phyloP scores from a whole-genome alignment of 202 grass and related monocot species.

The Setaria italica region DNA sequence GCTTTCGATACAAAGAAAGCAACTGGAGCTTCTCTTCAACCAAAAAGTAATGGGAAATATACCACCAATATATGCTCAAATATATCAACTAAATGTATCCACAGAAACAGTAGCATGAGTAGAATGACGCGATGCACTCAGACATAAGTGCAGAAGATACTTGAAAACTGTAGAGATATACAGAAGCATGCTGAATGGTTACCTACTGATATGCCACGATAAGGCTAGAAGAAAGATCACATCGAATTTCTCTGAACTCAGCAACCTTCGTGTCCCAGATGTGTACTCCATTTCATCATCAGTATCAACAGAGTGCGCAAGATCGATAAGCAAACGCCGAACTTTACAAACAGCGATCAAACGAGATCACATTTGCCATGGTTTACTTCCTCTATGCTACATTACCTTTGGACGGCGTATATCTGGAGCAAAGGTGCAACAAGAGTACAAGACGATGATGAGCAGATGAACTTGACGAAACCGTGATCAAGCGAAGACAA shows the following conservation, averaged over 20 bases:
- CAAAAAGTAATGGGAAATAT: too few species aligned
- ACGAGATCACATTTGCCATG: not conserved
- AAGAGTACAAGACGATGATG: not conserved
- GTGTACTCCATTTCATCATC: not conserved
- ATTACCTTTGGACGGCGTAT: not conserved
- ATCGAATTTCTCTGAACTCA: not conserved
- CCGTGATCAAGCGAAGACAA: not conserved
- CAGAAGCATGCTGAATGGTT: too few species aligned
- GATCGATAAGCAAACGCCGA: not conserved
- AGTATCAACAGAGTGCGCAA: not conserved
- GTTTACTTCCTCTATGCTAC: not conserved
- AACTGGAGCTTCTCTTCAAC: too few species aligned
- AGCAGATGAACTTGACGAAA: not conserved
- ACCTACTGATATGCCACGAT: not conserved
- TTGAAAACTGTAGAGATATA: too few species aligned
- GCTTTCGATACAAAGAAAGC: too few species aligned
- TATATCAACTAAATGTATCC: too few species aligned
- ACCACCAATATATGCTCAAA: too few species aligned
- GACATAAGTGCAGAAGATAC: too few species aligned
- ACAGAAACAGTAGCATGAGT: too few species aligned
- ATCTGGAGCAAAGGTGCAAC: too few species aligned
- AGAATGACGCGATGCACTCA: too few species aligned
- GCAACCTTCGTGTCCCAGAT: not conserved
- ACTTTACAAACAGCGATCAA: not conserved
- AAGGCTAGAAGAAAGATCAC: not conserved